A percentile compares a stretch with the other conserved stretches of the same genome.
phyloP scores from a whole-genome alignment of 1,284 basidiomycete genomes.

The Cryptococcus maquisensis region DNA sequence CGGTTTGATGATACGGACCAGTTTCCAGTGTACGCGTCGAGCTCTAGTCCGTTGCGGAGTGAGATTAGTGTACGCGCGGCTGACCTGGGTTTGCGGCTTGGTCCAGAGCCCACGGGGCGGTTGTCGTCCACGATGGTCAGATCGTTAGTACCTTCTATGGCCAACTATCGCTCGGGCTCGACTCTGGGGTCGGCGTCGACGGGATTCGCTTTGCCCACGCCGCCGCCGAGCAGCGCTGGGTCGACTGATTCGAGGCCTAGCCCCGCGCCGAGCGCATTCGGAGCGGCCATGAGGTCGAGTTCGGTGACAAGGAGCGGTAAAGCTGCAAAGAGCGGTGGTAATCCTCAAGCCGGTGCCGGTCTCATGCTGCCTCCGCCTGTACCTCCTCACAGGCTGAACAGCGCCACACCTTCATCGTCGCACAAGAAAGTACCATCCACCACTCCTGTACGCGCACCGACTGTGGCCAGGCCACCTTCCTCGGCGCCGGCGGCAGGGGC shows the following conservation, averaged over 20 bases:
- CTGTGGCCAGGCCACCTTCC: not conserved
- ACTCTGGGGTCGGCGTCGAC: constrained; percentile 11
- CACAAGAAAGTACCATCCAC: not conserved
- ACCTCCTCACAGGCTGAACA: constrained; percentile 3
- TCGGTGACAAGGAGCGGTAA: too few species aligned
- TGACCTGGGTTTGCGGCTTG: constrained; percentile 21
- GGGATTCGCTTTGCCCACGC: constrained; percentile 17
- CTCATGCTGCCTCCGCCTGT: constrained; percentile 33
- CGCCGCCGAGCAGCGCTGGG: constrained; percentile 15
- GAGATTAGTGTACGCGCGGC: constrained; percentile 23
- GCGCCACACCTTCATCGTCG: not conserved
- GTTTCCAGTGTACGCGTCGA: not conserved
- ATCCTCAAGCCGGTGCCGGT: constrained; percentile 7
- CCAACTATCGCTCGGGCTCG: not conserved
- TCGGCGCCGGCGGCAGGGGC: not conserved
- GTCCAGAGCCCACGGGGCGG: constrained; percentile 23
- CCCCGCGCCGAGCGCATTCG: not conserved
- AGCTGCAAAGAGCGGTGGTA: not conserved
- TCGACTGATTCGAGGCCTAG: constrained; percentile 1
- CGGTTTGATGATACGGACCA: constrained; percentile 2
- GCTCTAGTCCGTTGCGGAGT: constrained; percentile 11
- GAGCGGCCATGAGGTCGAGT: too few species aligned
- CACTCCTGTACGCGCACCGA: constrained; percentile 2
- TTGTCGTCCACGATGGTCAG: constrained; percentile 16
- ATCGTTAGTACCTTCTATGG: constrained; percentile 11